These are phyloP conservation scores for Blastomyces parvus DNA, from an alignment of 2,329 filamentous ascomycete genomes.

Conservation along the genomic window DNA sequence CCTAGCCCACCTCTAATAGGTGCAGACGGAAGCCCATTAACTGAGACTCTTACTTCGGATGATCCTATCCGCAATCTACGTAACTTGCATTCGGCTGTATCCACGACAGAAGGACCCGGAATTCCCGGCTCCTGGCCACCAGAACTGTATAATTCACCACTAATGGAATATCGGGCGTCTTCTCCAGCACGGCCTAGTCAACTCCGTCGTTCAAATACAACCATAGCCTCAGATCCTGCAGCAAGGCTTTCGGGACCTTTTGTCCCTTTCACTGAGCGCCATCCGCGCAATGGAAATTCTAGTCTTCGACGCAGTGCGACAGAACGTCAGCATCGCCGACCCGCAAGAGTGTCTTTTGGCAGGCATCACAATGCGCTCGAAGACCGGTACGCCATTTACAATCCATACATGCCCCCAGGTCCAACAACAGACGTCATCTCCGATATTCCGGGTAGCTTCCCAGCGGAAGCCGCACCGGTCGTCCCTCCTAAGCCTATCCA, in stretches of 20 bases:
- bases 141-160: neutral
- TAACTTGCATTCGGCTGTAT: neutral
- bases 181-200: neutral
- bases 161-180: neutral
- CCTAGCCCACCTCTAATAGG: neutral
- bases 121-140: constrained; percentile 9
- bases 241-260: constrained; percentile 21
- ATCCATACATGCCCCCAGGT: constrained; percentile 5
- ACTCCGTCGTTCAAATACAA: constrained; percentile 21
- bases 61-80: neutral
- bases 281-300: neutral
- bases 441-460: constrained; percentile 22
- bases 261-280: constrained; percentile 15
- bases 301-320: constrained; percentile 24
- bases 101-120: neutral
- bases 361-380: neutral
- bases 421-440: constrained; percentile 4
- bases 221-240: constrained; percentile 19
- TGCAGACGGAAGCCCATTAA: neutral
- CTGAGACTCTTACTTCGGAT: neutral
- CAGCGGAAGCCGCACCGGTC: constrained; percentile 15
- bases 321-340: constrained; percentile 20
- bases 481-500: constrained; percentile 1
- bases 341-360: neutral
- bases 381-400: neutral